A percentile compares a stretch with the other conserved stretches of the same genome.
Evolutionary conservation across 2,329 filamentous ascomycete species (phyloP).

Genomic region (Scedosporium apiospermum): DNA sequence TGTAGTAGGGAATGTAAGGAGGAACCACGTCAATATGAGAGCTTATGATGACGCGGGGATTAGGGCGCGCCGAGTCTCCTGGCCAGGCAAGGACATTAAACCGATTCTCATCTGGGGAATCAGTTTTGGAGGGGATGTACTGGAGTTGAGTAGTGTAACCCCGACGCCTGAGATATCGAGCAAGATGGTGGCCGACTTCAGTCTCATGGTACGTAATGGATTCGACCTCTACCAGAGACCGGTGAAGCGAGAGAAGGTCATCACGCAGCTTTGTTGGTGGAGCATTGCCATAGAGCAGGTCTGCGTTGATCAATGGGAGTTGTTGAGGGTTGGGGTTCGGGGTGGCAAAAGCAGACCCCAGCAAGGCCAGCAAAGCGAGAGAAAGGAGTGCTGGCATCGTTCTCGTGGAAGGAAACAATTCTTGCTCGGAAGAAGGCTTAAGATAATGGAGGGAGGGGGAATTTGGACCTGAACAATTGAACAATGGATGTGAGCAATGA

Average conservation of each 20-base stretch:
- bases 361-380: neutral
- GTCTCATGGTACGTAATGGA: slow-evolving; percentile 65
- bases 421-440: too few relatives aligned
- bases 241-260: slow-evolving; percentile 61
- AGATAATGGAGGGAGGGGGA: too few relatives aligned
- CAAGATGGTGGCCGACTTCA: slow-evolving; percentile 58
- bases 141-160: slow-evolving; percentile 36
- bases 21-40: slow-evolving; percentile 79
- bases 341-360: neutral
- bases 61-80: slow-evolving; percentile 30
- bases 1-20: slow-evolving; percentile 60
- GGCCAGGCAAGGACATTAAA: slow-evolving; percentile 72
- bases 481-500: too few relatives aligned
- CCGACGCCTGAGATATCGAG: slow-evolving; percentile 48
- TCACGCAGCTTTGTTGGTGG: slow-evolving; percentile 28
- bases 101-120: slow-evolving; percentile 15
- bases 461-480: too few relatives aligned
- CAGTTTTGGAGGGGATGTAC: slow-evolving; percentile 22
- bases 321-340: neutral
- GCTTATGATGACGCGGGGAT: slow-evolving; percentile 55
- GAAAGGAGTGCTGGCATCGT: neutral
- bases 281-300: neutral
- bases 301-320: neutral
- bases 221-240: slow-evolving; percentile 61
- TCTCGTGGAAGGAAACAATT: neutral